phyloP scores from a whole-genome alignment of 331 rosid genomes.

The Rhamnella rubrinervis region DNA sequence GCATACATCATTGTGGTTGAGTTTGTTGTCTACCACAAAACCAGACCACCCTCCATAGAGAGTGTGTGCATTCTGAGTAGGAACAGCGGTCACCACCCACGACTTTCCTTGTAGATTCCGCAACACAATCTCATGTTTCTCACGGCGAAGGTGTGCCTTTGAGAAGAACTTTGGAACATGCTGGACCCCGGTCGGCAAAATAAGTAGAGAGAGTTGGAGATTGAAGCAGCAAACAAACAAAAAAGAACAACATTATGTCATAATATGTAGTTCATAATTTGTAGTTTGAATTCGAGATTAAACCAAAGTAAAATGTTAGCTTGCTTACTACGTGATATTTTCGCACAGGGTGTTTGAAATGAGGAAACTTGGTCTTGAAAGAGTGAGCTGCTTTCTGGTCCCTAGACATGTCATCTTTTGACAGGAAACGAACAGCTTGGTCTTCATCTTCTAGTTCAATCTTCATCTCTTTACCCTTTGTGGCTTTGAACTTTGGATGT shows the following conservation, averaged over 20 bases:
- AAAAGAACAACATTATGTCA: no score
- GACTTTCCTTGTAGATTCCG: conserved; percentile 2
- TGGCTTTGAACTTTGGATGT: no score
- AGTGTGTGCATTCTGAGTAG: neutral
- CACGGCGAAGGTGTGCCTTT: neutral
- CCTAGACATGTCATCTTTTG: no score
- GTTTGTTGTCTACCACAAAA: neutral
- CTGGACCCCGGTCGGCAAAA: neutral
- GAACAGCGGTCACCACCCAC: neutral
- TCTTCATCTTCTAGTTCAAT: neutral
- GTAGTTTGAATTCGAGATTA: neutral
- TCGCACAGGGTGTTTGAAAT: neutral
- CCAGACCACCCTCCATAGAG: conserved; percentile 8
- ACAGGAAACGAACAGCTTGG: neutral
- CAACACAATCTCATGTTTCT: neutral
- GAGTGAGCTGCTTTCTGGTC: conserved; percentile 1
- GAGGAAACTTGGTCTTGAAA: conserved; percentile 18
- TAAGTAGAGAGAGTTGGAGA: neutral
- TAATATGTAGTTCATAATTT: no score
- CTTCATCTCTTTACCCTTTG: neutral
- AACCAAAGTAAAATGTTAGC: neutral
- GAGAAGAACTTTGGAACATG: neutral
- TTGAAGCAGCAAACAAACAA: no score
- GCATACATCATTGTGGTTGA: conserved; percentile 5
- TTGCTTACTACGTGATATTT: conserved; percentile 2